Evolutionary conservation across 2,329 filamentous ascomycete species (phyloP), one percentile per base, ranked within the genome.

Genomic region (Scedosporium aurantiacum): DNA sequence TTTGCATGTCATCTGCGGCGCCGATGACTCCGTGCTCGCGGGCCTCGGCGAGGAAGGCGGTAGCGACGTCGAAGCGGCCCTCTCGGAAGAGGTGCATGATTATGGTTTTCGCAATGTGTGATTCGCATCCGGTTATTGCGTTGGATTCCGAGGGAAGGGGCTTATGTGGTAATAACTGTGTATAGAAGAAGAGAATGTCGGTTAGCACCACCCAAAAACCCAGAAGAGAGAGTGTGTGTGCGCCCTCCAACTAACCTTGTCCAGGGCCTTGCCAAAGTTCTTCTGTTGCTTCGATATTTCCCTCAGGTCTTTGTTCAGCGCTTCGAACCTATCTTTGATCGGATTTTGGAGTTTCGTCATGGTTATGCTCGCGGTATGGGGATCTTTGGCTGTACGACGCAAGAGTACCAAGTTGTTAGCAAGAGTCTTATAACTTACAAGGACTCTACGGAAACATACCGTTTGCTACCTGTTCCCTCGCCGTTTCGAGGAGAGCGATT

Each of bases 31-130:
- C 55, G 23, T 32, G 43, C 12, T 58, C 52, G 27, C 56, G 37
- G 8, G 78, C 83, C 77, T 97, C 94, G 14, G 82, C 77, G 57
- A 96, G 83, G 67, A 99, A 97, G 1, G 87, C 91, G 16, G 87
- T 85, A 12, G 93, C 93, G 2, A 96, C 92, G 23, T 81, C 82
- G 73, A 99, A 99, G 70, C 96, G 89, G 57, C 94, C 94, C 75
- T 97, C 93, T 47, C 94, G 89, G 45, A 99, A 82, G 23, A 99
- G 82, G 70, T 99, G 94, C 91, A 97, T 97, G 8, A 90, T 90
- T 67, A 99, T 95, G 5, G 94, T 93, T 62, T 92, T 85, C 74
- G 97, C 95, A 70, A 97, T 82, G 79, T 95, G 86, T 28, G 64
- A 45, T 37, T 62, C 60, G 21, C 60, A 55, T 21, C 86, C 82